phyloP scores from a whole-genome alignment of 306 rosid species.

The Quercus cerris region DNA sequence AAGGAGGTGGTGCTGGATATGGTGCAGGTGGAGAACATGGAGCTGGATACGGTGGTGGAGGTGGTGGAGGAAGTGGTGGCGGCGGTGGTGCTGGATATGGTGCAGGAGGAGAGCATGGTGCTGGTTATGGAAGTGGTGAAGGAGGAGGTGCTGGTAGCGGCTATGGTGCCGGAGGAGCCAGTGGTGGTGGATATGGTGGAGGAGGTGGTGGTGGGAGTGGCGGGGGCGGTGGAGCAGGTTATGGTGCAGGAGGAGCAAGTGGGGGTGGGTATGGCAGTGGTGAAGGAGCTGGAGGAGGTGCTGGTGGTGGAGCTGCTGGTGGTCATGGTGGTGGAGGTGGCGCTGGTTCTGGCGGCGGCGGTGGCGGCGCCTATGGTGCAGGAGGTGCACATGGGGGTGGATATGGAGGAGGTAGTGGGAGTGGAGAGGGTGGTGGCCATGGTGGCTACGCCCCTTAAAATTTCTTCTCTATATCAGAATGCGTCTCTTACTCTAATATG shows the following conservation, averaged over 20 bases:
- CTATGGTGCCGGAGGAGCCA: conserved; percentile 30
- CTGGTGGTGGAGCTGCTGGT: conserved; percentile 29
- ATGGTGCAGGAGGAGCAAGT: conserved; percentile 33
- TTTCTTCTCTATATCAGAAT: background rate
- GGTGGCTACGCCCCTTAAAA: conserved; percentile 48
- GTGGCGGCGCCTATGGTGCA: conserved; percentile 15
- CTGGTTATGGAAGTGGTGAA: conserved; percentile 28
- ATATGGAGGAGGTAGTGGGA: conserved; percentile 30
- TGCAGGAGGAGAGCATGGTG: conserved; percentile 15
- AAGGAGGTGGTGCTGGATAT: conserved; percentile 21
- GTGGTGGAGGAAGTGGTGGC: conserved; percentile 26
- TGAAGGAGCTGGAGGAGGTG: conserved; percentile 31
- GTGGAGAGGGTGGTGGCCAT: conserved; percentile 37
- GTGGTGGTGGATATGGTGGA: conserved; percentile 34
- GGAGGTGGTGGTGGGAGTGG: conserved; percentile 32
- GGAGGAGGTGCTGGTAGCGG: conserved; percentile 22
- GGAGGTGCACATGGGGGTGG: conserved; percentile 25
- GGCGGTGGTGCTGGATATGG: conserved; percentile 3
- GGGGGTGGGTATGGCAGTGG: conserved; percentile 51
- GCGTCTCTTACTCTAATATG: background rate
- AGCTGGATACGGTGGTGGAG: conserved; percentile 24
- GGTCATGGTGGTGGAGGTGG: conserved; percentile 28
- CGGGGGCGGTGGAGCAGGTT: conserved; percentile 25
- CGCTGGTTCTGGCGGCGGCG: conserved; percentile 29
- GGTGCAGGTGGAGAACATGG: background rate